Conservation (phyloP, 768 basidiomycete genomes). For the Naganishia vishniacii region DNA sequence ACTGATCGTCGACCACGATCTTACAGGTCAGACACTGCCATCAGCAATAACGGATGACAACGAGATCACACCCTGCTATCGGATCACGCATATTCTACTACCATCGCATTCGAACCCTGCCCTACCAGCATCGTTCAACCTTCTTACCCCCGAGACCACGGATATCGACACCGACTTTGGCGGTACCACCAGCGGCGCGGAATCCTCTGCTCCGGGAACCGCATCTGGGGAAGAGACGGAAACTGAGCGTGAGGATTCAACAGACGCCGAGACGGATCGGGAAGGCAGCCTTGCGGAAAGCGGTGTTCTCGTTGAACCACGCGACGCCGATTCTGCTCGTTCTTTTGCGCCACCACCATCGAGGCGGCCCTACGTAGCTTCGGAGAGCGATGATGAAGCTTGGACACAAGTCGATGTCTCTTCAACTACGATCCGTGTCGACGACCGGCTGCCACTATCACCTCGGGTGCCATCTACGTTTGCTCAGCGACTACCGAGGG, state of each 20-base stretch:
- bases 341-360: neutral
- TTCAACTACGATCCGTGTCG: slow-evolving; percentile 1
- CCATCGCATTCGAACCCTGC: slow-evolving; percentile 35
- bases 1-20: neutral
- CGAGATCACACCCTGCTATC: slow-evolving; percentile 26
- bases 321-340: neutral
- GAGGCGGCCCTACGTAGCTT: neutral
- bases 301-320: neutral
- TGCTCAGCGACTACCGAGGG: neutral
- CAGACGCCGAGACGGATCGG: neutral
- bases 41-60: slow-evolving; percentile 7
- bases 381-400: slow-evolving; percentile 12
- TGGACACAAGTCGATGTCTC: slow-evolving; percentile 12
- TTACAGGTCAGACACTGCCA: slow-evolving; percentile 39
- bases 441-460: neutral
- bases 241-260: slow-evolving; percentile 16
- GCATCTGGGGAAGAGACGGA: slow-evolving; percentile 13
- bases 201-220: neutral
- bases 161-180: slow-evolving; percentile 31
- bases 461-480: slow-evolving; percentile 1
- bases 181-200: slow-evolving; percentile 21
- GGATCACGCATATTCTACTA: slow-evolving; percentile 44
- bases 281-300: neutral
- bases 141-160: slow-evolving; percentile 41
- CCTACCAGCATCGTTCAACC: slow-evolving; percentile 6